phyloP scores from a whole-genome alignment of 805 yeast genomes.

The Wickerhamiella nectarea region DNA sequence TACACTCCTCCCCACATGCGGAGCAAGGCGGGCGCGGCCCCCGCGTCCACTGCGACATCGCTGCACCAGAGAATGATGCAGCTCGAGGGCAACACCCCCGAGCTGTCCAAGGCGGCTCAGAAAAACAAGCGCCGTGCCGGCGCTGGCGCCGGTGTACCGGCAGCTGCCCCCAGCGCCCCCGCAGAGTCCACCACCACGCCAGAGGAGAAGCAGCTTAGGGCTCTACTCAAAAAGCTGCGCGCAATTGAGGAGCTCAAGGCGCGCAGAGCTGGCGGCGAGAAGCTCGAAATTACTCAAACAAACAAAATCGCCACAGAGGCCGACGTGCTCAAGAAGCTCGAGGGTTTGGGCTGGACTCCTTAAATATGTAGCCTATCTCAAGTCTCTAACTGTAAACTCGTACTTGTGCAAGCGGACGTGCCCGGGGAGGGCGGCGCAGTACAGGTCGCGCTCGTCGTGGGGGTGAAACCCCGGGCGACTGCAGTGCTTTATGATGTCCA shows the following conservation, averaged over 20 bases:
- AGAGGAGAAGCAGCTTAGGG: conserved; percentile 87
- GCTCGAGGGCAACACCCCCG: conserved; percentile 25
- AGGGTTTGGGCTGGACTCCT: conserved; percentile 53
- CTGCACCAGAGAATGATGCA: conserved; percentile 18
- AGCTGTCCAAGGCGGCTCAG: conserved; percentile 50
- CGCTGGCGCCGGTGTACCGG: conserved; percentile 14
- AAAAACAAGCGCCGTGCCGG: conserved; percentile 40
- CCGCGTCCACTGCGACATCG: conserved; percentile 22
- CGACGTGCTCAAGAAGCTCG: conserved; percentile 62
- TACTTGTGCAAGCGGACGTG: conserved; percentile 15
- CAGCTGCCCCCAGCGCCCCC: conserved; percentile 25
- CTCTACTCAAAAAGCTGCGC: conserved; percentile 79
- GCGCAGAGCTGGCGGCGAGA: conserved; percentile 70
- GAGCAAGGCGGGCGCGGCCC: conserved; percentile 25
- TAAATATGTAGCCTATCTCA: conserved; percentile 24
- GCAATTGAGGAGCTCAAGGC: conserved; percentile 87
- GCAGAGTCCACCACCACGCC: conserved; percentile 36
- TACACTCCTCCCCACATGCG: conserved; percentile 97
- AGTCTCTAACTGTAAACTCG: conserved; percentile 30
- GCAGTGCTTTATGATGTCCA: conserved; percentile 42
- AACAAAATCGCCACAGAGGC: conserved; percentile 79
- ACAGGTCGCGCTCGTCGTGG: conserved; percentile 38
- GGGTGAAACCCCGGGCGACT: conserved; percentile 44
- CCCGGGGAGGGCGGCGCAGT: conserved; percentile 24
- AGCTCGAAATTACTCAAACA: conserved; percentile 84